Conservation (phyloP, 2,329 filamentous ascomycete species). For the Phaeosphaeria sp. region DNA sequence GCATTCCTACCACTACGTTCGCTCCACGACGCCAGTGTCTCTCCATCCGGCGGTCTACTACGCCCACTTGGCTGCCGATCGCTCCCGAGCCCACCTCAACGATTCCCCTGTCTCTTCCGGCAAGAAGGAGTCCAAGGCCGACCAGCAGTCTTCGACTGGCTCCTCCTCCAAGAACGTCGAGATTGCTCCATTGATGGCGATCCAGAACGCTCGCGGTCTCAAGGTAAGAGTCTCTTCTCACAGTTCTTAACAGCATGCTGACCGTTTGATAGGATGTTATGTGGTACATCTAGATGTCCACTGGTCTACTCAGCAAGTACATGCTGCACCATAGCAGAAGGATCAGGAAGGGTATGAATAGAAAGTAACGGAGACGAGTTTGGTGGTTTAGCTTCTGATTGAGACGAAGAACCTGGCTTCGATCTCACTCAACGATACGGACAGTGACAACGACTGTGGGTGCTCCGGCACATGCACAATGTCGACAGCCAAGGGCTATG, state of each 20-base stretch:
- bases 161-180: conserved; percentile 41
- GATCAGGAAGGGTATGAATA: not conserved
- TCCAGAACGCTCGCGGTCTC: conserved; percentile 50
- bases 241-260: not conserved
- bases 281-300: conserved; percentile 56
- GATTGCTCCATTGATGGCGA: conserved; percentile 49
- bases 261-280: conserved; percentile 40
- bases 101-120: conserved; percentile 45
- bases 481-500: not conserved
- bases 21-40: conserved; percentile 91
- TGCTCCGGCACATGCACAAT: conserved; percentile 1
- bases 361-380: not conserved
- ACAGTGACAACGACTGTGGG: not conserved
- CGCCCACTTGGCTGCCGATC: conserved; percentile 84
- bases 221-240: conserved; percentile 8
- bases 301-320: not conserved
- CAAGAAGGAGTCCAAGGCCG: conserved; percentile 45
- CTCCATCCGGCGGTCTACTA: conserved; percentile 92
- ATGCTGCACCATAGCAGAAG: not conserved
- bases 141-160: conserved; percentile 34
- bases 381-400: not conserved
- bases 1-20: conserved; percentile 90
- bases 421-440: not conserved
- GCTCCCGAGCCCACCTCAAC: conserved; percentile 77
- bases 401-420: not conserved